Evolutionary conservation across 2,329 filamentous ascomycete species (phyloP).

Genomic region (Ceratocystis papillata): DNA sequence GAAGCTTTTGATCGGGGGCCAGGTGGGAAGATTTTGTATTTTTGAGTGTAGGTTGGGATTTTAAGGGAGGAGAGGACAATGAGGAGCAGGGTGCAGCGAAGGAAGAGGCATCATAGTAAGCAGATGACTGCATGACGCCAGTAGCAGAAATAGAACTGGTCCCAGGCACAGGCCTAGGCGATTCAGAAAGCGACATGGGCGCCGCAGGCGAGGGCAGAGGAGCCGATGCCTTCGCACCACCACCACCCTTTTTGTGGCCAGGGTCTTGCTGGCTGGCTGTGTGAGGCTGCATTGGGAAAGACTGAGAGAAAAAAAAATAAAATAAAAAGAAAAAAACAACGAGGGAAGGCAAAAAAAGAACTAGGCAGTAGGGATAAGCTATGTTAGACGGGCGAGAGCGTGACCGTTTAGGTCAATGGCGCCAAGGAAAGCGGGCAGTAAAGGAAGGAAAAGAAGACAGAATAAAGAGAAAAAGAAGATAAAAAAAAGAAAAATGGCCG

Average conservation of each 20-base stretch:
- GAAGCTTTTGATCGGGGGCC: slow-evolving; percentile 8
- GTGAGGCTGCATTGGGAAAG: slow-evolving; percentile 18
- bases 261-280: slow-evolving; percentile 16
- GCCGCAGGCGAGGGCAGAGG: slow-evolving; percentile 9
- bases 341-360: neutral
- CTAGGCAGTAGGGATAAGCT: neutral
- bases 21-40: slow-evolving; percentile 6
- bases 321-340: neutral
- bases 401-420: neutral
- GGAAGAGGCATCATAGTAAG: slow-evolving; percentile 7
- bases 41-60: slow-evolving; percentile 7
- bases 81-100: slow-evolving; percentile 13
- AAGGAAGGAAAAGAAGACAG: neutral
- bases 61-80: slow-evolving; percentile 5
- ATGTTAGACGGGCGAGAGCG: neutral
- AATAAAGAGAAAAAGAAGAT: neutral
- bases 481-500: neutral
- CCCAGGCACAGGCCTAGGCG: slow-evolving; percentile 11
- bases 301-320: neutral
- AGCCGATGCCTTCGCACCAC: slow-evolving; percentile 1
- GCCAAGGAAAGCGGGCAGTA: neutral
- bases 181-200: slow-evolving; percentile 6
- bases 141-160: slow-evolving; percentile 19
- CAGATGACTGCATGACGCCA: slow-evolving; percentile 17
- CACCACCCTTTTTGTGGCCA: slow-evolving; percentile 14